phyloP scores from a whole-genome alignment of 805 yeast genomes.

The Zygotorulaspora florentina region DNA sequence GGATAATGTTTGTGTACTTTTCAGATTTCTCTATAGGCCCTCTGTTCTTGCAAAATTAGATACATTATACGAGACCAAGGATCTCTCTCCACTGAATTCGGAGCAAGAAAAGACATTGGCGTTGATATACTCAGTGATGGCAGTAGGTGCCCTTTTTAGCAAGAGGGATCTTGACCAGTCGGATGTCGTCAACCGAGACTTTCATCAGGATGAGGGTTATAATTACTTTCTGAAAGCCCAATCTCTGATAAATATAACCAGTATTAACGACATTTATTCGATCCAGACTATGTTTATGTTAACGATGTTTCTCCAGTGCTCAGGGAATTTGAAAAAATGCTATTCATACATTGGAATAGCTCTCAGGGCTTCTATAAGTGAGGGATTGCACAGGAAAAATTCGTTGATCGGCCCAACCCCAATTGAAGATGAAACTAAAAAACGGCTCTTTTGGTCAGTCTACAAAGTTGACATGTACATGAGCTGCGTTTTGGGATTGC shows the following conservation, averaged over 20 bases:
- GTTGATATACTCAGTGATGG: conserved; percentile 78
- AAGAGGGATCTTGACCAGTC: conserved; percentile 43
- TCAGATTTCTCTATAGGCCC: conserved; percentile 83
- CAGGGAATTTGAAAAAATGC: conserved; percentile 82
- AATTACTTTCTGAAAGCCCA: conserved; percentile 77
- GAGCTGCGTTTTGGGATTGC: conserved; percentile 81
- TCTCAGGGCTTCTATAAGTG: conserved; percentile 71
- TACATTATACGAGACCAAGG: conserved; percentile 69
- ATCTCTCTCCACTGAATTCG: conserved; percentile 52
- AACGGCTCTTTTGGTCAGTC: conserved; percentile 83
- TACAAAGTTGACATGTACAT: conserved; percentile 88
- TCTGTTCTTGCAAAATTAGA: conserved; percentile 70
- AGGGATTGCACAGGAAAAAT: conserved; percentile 75
- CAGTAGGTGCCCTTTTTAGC: conserved; percentile 78
- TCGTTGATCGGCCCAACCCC: conserved; percentile 60
- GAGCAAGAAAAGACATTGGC: conserved; percentile 75
- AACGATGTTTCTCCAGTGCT: conserved; percentile 79
- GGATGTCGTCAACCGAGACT: conserved; percentile 27
- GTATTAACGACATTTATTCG: conserved; percentile 72
- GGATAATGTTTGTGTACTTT: conserved; percentile 80
- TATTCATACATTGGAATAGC: conserved; percentile 90
- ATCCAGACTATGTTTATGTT: conserved; percentile 85
- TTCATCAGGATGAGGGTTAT: conserved; percentile 70
- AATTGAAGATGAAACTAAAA: conserved; percentile 76
- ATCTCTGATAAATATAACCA: conserved; percentile 73